Conservation (phyloP, 352 stramenopile genomes). For the Detonula confervacea region DNA sequence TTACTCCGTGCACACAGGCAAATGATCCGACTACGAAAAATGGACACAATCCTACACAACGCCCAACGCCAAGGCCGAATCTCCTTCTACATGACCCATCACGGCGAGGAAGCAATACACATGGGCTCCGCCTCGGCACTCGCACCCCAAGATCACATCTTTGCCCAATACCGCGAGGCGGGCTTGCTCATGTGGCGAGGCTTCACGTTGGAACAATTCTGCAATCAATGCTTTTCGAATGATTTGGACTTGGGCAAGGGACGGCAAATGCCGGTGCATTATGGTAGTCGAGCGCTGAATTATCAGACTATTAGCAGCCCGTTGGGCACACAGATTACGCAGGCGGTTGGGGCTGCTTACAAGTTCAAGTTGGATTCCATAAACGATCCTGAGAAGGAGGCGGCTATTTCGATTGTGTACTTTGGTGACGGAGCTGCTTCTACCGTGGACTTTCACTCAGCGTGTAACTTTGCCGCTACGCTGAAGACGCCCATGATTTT, state of each 20-base stretch:
- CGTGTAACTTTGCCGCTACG: slow-evolving; percentile 95
- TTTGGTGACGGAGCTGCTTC: slow-evolving; percentile 97
- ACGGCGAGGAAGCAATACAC: slow-evolving; percentile 93
- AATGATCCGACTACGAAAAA: slow-evolving; percentile 89
- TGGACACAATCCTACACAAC: slow-evolving; percentile 97
- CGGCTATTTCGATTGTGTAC: slow-evolving; percentile 92
- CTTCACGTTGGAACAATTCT: slow-evolving; percentile 96
- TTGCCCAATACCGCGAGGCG: slow-evolving; percentile 97
- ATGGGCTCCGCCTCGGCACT: slow-evolving; percentile 94
- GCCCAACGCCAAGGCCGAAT: slow-evolving; percentile 97
- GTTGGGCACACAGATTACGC: slow-evolving; percentile 96
- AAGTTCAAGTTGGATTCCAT: slow-evolving; percentile 91
- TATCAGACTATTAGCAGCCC: slow-evolving; percentile 98
- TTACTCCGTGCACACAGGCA: slow-evolving; percentile 64
- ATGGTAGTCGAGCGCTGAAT: slow-evolving; percentile 93
- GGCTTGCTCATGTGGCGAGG: slow-evolving; percentile 98
- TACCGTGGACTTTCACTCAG: slow-evolving; percentile 97
- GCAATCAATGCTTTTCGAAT: slow-evolving; percentile 98
- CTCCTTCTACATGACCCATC: slow-evolving; percentile 95
- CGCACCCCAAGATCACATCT: slow-evolving; percentile 91
- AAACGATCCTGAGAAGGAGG: slow-evolving; percentile 77
- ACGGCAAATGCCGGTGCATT: slow-evolving; percentile 98
- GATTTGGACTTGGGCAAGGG: slow-evolving; percentile 94
- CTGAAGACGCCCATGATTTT: slow-evolving; percentile 96
- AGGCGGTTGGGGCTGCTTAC: slow-evolving; percentile 96